Evolutionary conservation across 2,329 filamentous ascomycete species (phyloP).

Genomic region (Volutella citrinella): DNA sequence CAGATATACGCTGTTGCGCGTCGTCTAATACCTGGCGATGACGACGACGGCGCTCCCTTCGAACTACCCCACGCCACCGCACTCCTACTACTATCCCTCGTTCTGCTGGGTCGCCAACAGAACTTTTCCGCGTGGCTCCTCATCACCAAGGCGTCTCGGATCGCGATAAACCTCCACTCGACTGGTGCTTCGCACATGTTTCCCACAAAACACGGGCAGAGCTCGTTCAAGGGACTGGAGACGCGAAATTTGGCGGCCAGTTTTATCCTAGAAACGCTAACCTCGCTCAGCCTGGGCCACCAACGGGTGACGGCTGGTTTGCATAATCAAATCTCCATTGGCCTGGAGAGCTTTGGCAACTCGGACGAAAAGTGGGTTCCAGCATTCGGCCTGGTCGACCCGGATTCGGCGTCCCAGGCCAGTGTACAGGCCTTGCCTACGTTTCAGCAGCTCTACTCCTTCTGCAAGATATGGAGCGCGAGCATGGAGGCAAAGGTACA

Average conservation of each 20-base stretch:
- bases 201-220: constrained; percentile 12
- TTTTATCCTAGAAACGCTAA: constrained; percentile 59
- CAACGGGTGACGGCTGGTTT: constrained; percentile 19
- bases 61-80: constrained; percentile 37
- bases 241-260: constrained; percentile 47
- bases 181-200: constrained; percentile 15
- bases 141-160: constrained; percentile 58
- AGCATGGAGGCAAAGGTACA: constrained; percentile 19
- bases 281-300: constrained; percentile 49
- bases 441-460: constrained; percentile 40
- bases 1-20: constrained; percentile 51
- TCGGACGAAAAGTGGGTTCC: constrained; percentile 19
- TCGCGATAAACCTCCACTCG: constrained; percentile 31
- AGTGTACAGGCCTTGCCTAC: constrained; percentile 34
- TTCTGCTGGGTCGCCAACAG: constrained; percentile 60
- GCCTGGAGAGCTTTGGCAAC: constrained; percentile 9
- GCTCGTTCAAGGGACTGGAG: constrained; percentile 12
- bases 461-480: constrained; percentile 33
- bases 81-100: constrained; percentile 56
- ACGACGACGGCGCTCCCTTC: constrained; percentile 43
- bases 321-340: constrained; percentile 15
- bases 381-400: constrained; percentile 11
- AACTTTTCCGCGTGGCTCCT: constrained; percentile 60
- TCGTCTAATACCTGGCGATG: constrained; percentile 45
- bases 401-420: constrained; percentile 10